phyloP scores from a whole-genome alignment of 352 stramenopile genomes.

The Peronospora destructor region DNA sequence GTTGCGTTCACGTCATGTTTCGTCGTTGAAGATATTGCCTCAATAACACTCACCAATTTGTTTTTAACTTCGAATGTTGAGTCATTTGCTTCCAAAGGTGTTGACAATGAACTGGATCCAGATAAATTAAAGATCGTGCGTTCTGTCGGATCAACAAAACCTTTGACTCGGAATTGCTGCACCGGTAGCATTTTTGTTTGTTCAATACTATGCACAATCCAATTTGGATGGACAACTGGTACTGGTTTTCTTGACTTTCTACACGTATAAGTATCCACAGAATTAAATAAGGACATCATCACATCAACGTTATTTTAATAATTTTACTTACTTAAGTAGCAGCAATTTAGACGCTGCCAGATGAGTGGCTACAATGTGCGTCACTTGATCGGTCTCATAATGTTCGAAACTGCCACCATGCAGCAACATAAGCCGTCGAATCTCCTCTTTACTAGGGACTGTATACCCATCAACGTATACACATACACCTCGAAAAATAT shows the following conservation, averaged over 20 bases:
- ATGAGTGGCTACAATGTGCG: conserved; percentile 84
- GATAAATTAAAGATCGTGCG: conserved; percentile 30
- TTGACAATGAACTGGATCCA: neutral
- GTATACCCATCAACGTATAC: conserved; percentile 88
- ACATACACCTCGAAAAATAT: conserved; percentile 69
- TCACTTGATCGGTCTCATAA: conserved; percentile 81
- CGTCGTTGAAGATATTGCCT: neutral
- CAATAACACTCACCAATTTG: conserved; percentile 1
- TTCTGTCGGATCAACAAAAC: conserved; percentile 73
- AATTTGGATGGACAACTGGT: conserved; percentile 85
- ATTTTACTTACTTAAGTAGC: conserved; percentile 63
- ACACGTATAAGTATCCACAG: neutral
- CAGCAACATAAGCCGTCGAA: conserved; percentile 67
- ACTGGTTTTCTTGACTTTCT: conserved; percentile 53
- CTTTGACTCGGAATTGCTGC: conserved; percentile 78
- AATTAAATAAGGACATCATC: neutral
- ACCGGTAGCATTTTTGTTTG: conserved; percentile 59
- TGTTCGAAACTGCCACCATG: conserved; percentile 84
- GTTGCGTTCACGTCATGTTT: neutral
- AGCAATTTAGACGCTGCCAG: conserved; percentile 79
- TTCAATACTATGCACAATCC: conserved; percentile 88
- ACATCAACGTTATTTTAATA: conserved; percentile 17
- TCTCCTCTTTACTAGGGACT: conserved; percentile 74
- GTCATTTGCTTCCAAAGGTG: neutral
- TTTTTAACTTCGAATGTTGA: conserved; percentile 3